These are phyloP conservation scores for Penicillium italicum DNA, from an alignment of 2,329 filamentous ascomycete species.

Conservation along the genomic window DNA sequence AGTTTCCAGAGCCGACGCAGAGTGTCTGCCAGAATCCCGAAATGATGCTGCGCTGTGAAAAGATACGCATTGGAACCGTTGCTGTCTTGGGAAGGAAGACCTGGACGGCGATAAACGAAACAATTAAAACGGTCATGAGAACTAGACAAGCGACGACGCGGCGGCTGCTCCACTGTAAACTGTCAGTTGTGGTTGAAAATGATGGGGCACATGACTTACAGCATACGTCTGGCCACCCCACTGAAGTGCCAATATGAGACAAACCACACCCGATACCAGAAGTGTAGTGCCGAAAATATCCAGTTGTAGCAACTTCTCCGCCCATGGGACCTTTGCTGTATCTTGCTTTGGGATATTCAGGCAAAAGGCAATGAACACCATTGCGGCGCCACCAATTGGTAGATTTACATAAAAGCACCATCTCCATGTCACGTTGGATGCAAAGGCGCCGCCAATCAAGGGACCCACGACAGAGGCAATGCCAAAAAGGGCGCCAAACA, in stretches of 20 bases:
- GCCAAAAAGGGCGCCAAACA: slow-evolving; percentile 57
- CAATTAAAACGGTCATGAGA: not conserved
- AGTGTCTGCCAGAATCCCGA: not conserved
- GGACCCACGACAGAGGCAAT: slow-evolving; percentile 48
- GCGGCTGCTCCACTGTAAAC: not conserved
- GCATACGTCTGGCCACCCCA: slow-evolving; percentile 24
- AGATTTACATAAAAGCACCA: slow-evolving; percentile 48
- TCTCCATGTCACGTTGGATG: slow-evolving; percentile 39
- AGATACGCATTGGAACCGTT: not conserved
- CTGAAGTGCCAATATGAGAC: slow-evolving; percentile 23
- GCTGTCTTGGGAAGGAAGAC: not conserved
- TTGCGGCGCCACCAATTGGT: slow-evolving; percentile 41
- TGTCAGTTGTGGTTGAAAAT: not conserved
- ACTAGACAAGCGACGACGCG: not conserved
- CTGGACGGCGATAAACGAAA: not conserved
- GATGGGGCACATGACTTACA: not conserved
- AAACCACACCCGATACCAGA: slow-evolving; percentile 26
- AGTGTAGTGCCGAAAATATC: slow-evolving; percentile 38
- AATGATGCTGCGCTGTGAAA: not conserved
- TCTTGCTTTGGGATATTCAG: not conserved
- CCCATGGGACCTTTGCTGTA: slow-evolving; percentile 22
- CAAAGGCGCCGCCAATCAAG: slow-evolving; percentile 46
- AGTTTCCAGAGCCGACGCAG: not conserved
- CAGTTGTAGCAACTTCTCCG: slow-evolving; percentile 39
- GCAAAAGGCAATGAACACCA: slow-evolving; percentile 35